A percentile compares a stretch with the other conserved stretches of the same genome.
Evolutionary conservation across 2,329 filamentous ascomycete species (phyloP).

Genomic region (Fusarium musae): DNA sequence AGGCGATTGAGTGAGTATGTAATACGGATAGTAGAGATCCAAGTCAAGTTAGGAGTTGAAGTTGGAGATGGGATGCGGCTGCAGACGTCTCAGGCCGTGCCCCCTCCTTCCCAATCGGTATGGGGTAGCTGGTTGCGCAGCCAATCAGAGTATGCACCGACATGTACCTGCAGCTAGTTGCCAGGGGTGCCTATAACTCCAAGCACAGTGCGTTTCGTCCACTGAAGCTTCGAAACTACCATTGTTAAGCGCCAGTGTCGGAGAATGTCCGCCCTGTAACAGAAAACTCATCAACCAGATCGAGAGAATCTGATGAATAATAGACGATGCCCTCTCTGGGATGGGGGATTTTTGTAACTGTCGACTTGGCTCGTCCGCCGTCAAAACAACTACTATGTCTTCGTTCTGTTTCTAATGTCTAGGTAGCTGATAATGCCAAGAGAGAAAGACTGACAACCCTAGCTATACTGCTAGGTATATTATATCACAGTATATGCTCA

Average conservation of each 20-base stretch:
- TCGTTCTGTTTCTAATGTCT: constrained; percentile 13
- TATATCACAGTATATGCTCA: background rate
- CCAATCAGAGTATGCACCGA: constrained; percentile 29
- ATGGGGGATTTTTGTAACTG: background rate
- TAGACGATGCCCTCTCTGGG: background rate
- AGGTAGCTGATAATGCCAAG: constrained; percentile 8
- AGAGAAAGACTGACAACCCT: background rate
- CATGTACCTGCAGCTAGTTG: constrained; percentile 16
- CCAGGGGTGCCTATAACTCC: constrained; percentile 14
- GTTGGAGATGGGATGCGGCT: constrained; percentile 31
- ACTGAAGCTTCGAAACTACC: constrained; percentile 34
- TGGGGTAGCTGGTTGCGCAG: constrained; percentile 5
- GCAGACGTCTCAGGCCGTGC: constrained; percentile 36
- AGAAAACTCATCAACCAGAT: background rate
- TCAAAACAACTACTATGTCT: background rate
- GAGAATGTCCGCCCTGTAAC: constrained; percentile 25
- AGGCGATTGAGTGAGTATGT: background rate
- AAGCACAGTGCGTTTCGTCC: constrained; percentile 42
- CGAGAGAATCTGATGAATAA: background rate
- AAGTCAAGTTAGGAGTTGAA: constrained; percentile 6
- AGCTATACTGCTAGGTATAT: background rate
- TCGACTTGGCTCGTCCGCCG: background rate
- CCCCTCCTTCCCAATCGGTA: constrained; percentile 26
- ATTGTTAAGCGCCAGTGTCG: constrained; percentile 29
- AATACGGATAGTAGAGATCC: background rate